Conservation (phyloP, 768 basidiomycete species). For the Lenzites betulinus region DNA sequence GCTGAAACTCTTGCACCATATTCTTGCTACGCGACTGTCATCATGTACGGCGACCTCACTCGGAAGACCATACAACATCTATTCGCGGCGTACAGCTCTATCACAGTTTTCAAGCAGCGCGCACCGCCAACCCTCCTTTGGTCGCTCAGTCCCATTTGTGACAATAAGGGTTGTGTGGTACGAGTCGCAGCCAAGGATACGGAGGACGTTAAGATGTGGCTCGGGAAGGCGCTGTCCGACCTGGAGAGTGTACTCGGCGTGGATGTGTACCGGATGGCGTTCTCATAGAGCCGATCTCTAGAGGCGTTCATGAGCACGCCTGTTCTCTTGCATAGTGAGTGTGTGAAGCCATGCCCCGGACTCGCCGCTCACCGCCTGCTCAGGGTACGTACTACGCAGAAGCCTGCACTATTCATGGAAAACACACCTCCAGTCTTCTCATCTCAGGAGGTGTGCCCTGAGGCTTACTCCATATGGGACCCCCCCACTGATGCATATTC, state of each 20-base stretch:
- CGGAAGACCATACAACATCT: slow-evolving; percentile 51
- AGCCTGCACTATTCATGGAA: no score
- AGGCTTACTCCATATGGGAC: no score
- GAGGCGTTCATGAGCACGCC: neutral
- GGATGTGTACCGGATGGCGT: slow-evolving; percentile 66
- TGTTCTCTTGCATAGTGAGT: neutral
- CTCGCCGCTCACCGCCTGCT: slow-evolving; percentile 39
- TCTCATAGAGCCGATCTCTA: slow-evolving; percentile 32
- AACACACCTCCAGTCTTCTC: no score
- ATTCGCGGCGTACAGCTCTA: slow-evolving; percentile 47
- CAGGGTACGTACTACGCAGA: neutral
- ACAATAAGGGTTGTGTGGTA: slow-evolving; percentile 56
- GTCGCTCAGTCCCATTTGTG: slow-evolving; percentile 68
- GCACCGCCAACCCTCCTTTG: slow-evolving; percentile 71
- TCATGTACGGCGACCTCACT: slow-evolving; percentile 74
- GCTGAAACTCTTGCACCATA: slow-evolving; percentile 73
- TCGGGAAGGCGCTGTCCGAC: slow-evolving; percentile 53
- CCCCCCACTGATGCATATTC: no score
- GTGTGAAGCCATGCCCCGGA: no score
- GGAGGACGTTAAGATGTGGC: slow-evolving; percentile 72
- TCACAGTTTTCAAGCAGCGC: slow-evolving; percentile 60
- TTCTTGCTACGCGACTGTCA: slow-evolving; percentile 85
- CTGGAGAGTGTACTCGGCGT: slow-evolving; percentile 57
- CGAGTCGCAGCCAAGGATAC: slow-evolving; percentile 77
- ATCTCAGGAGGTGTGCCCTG: no score